Base-by-base conservation (phyloP, 2,329 filamentous ascomycete species). In the Fusarium abutilonis region DNA sequence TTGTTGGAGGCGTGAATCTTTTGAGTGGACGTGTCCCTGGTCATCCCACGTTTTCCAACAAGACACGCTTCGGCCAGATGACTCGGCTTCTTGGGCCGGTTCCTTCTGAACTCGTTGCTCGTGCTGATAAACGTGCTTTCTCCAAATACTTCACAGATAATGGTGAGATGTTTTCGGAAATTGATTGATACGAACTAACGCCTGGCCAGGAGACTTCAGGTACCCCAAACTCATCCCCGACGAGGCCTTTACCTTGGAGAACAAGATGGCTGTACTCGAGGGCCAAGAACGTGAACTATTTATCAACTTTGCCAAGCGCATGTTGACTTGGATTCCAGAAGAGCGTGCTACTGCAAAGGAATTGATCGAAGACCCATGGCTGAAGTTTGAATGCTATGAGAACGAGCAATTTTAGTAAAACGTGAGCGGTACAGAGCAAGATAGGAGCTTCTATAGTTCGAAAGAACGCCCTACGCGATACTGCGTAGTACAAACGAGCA, bases 291-390 rank as follows among this genome's bases (percentile, higher is more conserved):
- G 60, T n/a, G 35, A 42, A 1, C 60, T 69, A 1, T 74, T 74
- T 26, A 56, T 74, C 58, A 56, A 56, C 23, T 74, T 74, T 66
- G 63, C 67, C 9, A 68, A 63, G 47, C 63, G 69, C 13, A 74
- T 74, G 71, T 38, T 74, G 19, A 62, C 62, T 2, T 74, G 72
- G 72, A n/a, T 63, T 14, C 72, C 72, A 1, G 69, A 72, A 45
- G 51, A 73, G 29, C 64, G 72, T 8, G 66, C 67, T 26, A 73
- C 72, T 2, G 69, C 71, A 11, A 67, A 63, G 40, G 70, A 74
- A 46, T 46, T 74, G 34, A 61, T 74, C 1, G 58, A 73, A 9
- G 72, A 74, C 23, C 70, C 72, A 3, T 74, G 72, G 71, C 53
- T 74, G 9, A 67, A 53, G 41, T 65, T 38, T 8, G n/a, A 47